Evolutionary conservation across 2,329 filamentous ascomycete genomes (phyloP).

Genomic region (Claviceps sp.): DNA sequence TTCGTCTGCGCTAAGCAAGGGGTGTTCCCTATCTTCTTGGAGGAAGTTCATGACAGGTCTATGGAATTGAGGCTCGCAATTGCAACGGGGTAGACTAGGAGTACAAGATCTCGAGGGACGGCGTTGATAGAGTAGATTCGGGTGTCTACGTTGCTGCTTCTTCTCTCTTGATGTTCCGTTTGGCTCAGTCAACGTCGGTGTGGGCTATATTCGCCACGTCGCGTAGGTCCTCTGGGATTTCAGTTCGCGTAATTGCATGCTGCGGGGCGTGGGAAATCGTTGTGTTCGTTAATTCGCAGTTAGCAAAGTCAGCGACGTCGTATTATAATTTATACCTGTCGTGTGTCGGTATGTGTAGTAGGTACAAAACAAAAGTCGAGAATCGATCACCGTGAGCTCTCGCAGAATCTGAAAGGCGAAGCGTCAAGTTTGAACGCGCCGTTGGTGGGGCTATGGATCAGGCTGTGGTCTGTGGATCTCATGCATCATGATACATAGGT

Average conservation of each 20-base stretch:
- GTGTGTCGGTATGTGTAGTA: not conserved
- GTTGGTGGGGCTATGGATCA: too few species aligned
- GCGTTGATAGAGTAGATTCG: not conserved
- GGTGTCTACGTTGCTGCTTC: not conserved
- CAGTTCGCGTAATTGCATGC: not conserved
- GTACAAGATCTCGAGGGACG: too few species aligned
- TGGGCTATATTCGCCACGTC: not conserved
- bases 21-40: conserved; percentile 1
- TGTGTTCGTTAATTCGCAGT: not conserved
- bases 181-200: not conserved
- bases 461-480: not conserved
- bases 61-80: not conserved
- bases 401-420: too few species aligned
- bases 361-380: not conserved
- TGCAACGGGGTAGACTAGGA: not conserved
- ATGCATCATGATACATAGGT: too few species aligned
- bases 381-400: too few species aligned
- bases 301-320: not conserved
- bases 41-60: not conserved
- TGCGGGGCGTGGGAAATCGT: not conserved
- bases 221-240: not conserved
- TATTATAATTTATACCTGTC: too few species aligned
- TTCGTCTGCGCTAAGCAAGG: conserved; percentile 3
- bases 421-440: too few species aligned
- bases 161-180: not conserved